Conservation (phyloP, 2,329 filamentous ascomycete species). For the Pseudodiploospora longispora region DNA sequence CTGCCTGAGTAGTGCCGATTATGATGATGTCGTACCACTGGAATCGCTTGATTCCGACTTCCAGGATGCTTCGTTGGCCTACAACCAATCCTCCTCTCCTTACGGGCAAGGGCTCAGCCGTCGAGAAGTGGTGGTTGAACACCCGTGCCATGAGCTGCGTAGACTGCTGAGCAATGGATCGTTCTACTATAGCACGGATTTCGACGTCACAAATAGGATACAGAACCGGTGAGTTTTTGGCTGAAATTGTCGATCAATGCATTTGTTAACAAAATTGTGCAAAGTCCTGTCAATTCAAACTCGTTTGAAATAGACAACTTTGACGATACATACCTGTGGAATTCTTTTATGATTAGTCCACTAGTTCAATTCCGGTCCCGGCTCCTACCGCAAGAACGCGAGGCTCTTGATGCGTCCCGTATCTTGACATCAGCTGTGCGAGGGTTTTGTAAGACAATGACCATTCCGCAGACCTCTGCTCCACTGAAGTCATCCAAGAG, state of each 20-base stretch:
- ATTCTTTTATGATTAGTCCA: constrained; percentile 95
- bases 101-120: constrained; percentile 45
- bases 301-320: constrained; percentile 88
- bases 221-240: constrained; percentile 61
- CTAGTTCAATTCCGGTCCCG: constrained; percentile 82
- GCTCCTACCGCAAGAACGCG: constrained; percentile 65
- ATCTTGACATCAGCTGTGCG: constrained; percentile 91
- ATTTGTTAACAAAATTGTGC: not conserved
- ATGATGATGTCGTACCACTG: constrained; percentile 64
- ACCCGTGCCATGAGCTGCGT: constrained; percentile 83
- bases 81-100: constrained; percentile 32
- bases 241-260: not conserved
- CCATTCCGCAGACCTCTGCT: constrained; percentile 68
- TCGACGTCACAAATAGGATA: constrained; percentile 87
- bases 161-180: constrained; percentile 89
- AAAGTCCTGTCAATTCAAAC: constrained; percentile 62
- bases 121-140: constrained; percentile 65
- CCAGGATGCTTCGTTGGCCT: constrained; percentile 38
- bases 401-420: constrained; percentile 73
- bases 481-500: constrained; percentile 58
- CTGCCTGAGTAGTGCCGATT: constrained; percentile 79
- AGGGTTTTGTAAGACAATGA: constrained; percentile 82
- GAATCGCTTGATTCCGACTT: constrained; percentile 44
- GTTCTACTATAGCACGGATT: constrained; percentile 98
- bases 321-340: constrained; percentile 92